Evolutionary conservation across 106 monocot species (phyloP), one percentile per base, ranked within the genome.

Genomic region (Dendrobium chrysotoxum): DNA sequence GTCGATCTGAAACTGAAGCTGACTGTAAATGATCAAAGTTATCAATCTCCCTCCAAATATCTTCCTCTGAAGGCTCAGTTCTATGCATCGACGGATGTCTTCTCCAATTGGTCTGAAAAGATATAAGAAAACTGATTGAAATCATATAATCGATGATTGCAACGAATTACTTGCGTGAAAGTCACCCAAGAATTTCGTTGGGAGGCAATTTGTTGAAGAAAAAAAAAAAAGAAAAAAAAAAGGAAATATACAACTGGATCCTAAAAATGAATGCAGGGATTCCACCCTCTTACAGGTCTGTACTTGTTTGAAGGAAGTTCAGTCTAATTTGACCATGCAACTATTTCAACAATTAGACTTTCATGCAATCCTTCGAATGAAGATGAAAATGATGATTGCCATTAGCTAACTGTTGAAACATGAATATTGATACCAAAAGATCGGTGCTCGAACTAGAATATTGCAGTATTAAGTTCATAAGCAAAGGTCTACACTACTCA

Each of bases 171-270:
- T n/a, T n/a, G n/a, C n/a, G n/a, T n/a, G n/a, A n/a, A n/a, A n/a
- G n/a, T n/a, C n/a, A n/a, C n/a, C n/a, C n/a, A n/a, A n/a, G n/a
- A n/a, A n/a, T n/a, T n/a, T n/a, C n/a, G n/a, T n/a, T n/a, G n/a
- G n/a, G n/a, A n/a, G n/a, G n/a, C n/a, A n/a, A n/a, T n/a, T n/a
- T n/a, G n/a, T n/a, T n/a, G n/a, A n/a, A n/a, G n/a, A n/a, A n/a
- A n/a, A n/a, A n/a, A n/a, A n/a, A n/a, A n/a, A n/a, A n/a, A n/a
- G n/a, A n/a, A n/a, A n/a, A n/a, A n/a, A 96, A 80, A 93, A 96
- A 92, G 96, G 96, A 87, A 96, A 96, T 85, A 93, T 96, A 42
- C 96, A 96, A 84, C 85, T 96, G n/a, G 88, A 93, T 80, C 75
- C 96, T 35, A 96, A 87, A 18, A 83, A 88, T 78, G 92, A 92